Evolutionary conservation across 129 eudicot genomes (phyloP).

Genomic region (Cynara cardunculus): DNA sequence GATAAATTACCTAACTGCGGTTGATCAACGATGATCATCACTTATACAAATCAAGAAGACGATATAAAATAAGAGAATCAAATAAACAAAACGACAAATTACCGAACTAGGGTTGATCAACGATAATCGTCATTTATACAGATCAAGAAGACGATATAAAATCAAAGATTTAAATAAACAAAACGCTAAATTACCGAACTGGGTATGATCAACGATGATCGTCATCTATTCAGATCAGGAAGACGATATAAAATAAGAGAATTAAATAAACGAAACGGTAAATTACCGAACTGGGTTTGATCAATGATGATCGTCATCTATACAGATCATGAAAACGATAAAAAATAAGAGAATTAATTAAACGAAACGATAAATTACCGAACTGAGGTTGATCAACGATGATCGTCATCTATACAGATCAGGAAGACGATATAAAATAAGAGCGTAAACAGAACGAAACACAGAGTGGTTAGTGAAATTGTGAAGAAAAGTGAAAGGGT

Average conservation of each 20-base stretch:
- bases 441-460: not conserved
- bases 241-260: not conserved
- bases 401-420: conserved; percentile 42
- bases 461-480: not conserved
- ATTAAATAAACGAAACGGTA: too few relatives aligned
- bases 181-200: too few relatives aligned
- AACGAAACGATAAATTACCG: not conserved
- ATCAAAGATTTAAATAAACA: too few relatives aligned
- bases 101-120: conserved; percentile 46
- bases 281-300: too few relatives aligned
- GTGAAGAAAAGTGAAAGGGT: conserved; percentile 18
- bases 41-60: too few relatives aligned
- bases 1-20: too few relatives aligned
- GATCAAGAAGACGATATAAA: too few relatives aligned
- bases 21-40: too few relatives aligned
- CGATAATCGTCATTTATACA: too few relatives aligned
- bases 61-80: not conserved
- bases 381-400: too few relatives aligned
- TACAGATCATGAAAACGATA: too few relatives aligned
- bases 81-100: conserved; percentile 9
- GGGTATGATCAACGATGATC: conserved; percentile 29
- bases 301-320: too few relatives aligned
- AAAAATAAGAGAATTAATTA: not conserved
- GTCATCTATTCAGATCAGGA: conserved; percentile 30
- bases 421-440: not conserved